Percentiles rank a stretch among this genome's conserved stretches.
Evolutionary conservation across 306 rosid species (phyloP).

Genomic region (Hylodesmum podocarpum): DNA sequence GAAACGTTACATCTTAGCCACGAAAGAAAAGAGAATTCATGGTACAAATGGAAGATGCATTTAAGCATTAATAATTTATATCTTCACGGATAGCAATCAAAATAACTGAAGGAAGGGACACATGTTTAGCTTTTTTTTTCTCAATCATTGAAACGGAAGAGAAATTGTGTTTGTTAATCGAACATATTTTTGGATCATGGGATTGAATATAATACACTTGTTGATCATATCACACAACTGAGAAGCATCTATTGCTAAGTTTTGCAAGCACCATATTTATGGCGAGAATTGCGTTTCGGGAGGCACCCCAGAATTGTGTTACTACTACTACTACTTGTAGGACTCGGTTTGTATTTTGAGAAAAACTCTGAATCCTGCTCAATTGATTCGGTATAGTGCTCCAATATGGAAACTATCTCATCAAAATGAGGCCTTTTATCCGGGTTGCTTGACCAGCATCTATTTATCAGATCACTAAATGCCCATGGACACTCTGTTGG

Average conservation of each 20-base stretch:
- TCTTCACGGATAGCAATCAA: background rate
- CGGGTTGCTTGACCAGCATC: conserved; percentile 86
- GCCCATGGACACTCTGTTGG: conserved; percentile 81
- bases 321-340: background rate
- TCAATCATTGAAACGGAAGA: background rate
- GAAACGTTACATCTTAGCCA: background rate
- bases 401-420: conserved; percentile 71
- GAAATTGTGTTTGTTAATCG: conserved; percentile 3
- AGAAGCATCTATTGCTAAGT: conserved; percentile 20
- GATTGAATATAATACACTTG: conserved; percentile 24
- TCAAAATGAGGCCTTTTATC: conserved; percentile 77
- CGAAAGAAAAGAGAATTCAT: background rate
- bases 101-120: background rate
- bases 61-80: background rate
- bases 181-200: conserved; percentile 27
- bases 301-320: conserved; percentile 47
- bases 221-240: conserved; percentile 7
- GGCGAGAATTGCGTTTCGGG: conserved; percentile 47
- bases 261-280: conserved; percentile 39
- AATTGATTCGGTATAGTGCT: conserved; percentile 51
- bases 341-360: conserved; percentile 47
- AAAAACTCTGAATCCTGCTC: conserved; percentile 71
- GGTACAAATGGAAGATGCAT: background rate
- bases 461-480: conserved; percentile 62
- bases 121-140: background rate